Evolutionary conservation across 1,284 basidiomycete species (phyloP).

Genomic region (Moesziomyces globuligerus): DNA sequence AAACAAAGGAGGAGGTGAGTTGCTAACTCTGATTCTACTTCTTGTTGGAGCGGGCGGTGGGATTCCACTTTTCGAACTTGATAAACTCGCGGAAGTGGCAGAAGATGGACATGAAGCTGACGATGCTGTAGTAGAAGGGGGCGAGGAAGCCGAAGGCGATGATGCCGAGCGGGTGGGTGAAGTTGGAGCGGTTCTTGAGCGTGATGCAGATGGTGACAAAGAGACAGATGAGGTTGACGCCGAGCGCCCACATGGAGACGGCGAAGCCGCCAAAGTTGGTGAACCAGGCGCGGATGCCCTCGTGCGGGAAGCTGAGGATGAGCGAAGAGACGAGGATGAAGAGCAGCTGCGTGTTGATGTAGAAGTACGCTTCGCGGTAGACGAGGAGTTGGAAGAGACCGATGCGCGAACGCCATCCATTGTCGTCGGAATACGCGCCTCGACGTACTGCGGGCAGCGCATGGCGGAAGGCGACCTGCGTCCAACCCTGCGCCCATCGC

Average conservation of each 20-base stretch:
- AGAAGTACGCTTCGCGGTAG: slow-evolving; percentile 57
- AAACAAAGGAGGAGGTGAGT: no score
- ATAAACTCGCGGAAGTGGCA: slow-evolving; percentile 59
- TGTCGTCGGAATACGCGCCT: slow-evolving; percentile 54
- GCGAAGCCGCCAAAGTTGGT: slow-evolving; percentile 49
- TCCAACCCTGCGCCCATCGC: slow-evolving; percentile 64
- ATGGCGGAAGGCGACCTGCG: slow-evolving; percentile 59
- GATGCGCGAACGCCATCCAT: slow-evolving; percentile 42
- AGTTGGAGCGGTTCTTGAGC: slow-evolving; percentile 52
- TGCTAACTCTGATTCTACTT: slow-evolving; percentile 10
- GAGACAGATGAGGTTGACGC: slow-evolving; percentile 50
- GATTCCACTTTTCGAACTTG: slow-evolving; percentile 58
- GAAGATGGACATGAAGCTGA: slow-evolving; percentile 54
- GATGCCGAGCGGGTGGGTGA: slow-evolving; percentile 50
- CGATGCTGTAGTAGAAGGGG: slow-evolving; percentile 51
- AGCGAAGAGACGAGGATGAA: slow-evolving; percentile 46
- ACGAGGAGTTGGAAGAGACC: slow-evolving; percentile 57
- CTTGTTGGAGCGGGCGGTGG: slow-evolving; percentile 37
- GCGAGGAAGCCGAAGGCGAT: slow-evolving; percentile 45
- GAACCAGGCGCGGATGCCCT: slow-evolving; percentile 44
- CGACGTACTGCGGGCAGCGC: slow-evolving; percentile 42
- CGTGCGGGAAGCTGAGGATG: slow-evolving; percentile 26
- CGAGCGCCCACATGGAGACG: slow-evolving; percentile 47
- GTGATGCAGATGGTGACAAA: slow-evolving; percentile 54
- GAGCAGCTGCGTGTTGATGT: slow-evolving; percentile 44